These are phyloP conservation scores for Ophiosphaerella korrae DNA, from an alignment of 2,329 filamentous ascomycete species.

Conservation along the genomic window DNA sequence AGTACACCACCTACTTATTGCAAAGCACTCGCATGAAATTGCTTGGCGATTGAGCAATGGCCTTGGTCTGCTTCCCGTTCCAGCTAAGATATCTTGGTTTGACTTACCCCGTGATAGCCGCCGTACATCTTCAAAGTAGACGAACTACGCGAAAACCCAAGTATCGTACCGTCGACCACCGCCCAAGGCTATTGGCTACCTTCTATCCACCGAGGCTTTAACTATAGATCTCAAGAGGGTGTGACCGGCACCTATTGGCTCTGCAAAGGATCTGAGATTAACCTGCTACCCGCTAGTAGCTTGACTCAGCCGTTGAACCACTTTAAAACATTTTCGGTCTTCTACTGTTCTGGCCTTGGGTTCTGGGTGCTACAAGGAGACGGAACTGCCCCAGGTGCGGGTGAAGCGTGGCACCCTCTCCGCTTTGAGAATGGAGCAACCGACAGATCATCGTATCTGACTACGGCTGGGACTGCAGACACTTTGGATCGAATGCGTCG, in stretches of 20 bases:
- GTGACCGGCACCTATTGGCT: background rate
- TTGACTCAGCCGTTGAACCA: constrained; percentile 1
- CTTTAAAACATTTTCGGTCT: constrained; percentile 19
- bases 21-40: background rate
- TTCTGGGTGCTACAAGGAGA: constrained; percentile 18
- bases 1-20: constrained; percentile 4
- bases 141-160: constrained; percentile 25
- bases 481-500: constrained; percentile 14
- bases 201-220: background rate
- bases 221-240: background rate
- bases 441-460: constrained; percentile 24
- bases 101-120: constrained; percentile 13
- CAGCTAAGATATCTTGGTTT: background rate
- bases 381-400: constrained; percentile 4
- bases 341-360: constrained; percentile 18
- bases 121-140: constrained; percentile 32
- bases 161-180: background rate
- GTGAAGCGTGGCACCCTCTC: constrained; percentile 21
- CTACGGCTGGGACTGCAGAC: constrained; percentile 13
- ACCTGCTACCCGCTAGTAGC: background rate
- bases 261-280: background rate
- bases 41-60: constrained; percentile 17
- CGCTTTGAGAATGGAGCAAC: constrained; percentile 17
- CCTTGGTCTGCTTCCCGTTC: constrained; percentile 14
- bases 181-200: constrained; percentile 22